Percentiles rank a stretch among this genome's conserved stretches.
These are phyloP conservation scores for Colletotrichum noveboracense DNA, from an alignment of 2,329 filamentous ascomycete species.

Conservation along the genomic window DNA sequence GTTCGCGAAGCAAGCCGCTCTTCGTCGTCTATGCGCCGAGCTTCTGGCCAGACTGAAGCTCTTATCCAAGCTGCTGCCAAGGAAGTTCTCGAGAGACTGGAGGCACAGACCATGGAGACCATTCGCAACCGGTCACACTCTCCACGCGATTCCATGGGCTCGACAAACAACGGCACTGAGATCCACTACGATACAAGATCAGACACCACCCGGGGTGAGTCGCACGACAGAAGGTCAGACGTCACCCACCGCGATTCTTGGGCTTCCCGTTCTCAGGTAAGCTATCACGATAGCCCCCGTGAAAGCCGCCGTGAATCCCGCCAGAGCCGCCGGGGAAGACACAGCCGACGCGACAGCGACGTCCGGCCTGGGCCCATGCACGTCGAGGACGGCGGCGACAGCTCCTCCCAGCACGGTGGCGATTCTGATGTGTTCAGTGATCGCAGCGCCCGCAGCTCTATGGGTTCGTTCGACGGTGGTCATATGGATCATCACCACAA, in stretches of 20 bases:
- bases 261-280: background rate
- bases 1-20: slow-evolving; percentile 9
- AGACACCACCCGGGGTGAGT: slow-evolving; percentile 17
- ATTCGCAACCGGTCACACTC: slow-evolving; percentile 28
- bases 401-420: slow-evolving; percentile 55
- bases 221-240: slow-evolving; percentile 2
- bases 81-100: slow-evolving; percentile 54
- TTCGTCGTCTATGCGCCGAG: slow-evolving; percentile 36
- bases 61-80: slow-evolving; percentile 58
- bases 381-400: slow-evolving; percentile 40
- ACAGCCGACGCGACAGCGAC: slow-evolving; percentile 1
- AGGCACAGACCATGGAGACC: slow-evolving; percentile 33
- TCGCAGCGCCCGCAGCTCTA: slow-evolving; percentile 60
- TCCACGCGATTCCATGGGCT: background rate
- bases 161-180: slow-evolving; percentile 33
- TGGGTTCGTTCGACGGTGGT: slow-evolving; percentile 49
- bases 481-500: slow-evolving; percentile 28
- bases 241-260: background rate
- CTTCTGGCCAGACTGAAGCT: slow-evolving; percentile 52
- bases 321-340: background rate
- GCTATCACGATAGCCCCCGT: background rate
- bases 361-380: background rate
- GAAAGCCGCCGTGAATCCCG: background rate
- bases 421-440: slow-evolving; percentile 66
- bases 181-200: slow-evolving; percentile 31